Conservation (phyloP, 2,329 filamentous ascomycete genomes). For the Aureobasidium sp. region DNA sequence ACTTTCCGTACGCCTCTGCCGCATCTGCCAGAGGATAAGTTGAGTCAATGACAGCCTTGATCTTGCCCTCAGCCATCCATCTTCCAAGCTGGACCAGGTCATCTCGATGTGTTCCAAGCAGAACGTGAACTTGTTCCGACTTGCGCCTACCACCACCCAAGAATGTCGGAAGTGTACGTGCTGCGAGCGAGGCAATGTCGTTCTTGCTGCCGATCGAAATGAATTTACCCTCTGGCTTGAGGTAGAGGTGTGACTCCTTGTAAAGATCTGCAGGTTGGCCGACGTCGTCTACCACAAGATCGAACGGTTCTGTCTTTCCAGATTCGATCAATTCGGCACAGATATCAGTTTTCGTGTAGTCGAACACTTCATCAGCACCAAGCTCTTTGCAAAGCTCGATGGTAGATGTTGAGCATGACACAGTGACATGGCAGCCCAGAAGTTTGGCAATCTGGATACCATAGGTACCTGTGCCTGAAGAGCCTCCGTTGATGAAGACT, state of each 20-base stretch:
- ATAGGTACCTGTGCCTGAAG: slow-evolving; percentile 54
- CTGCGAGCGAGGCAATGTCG: slow-evolving; percentile 26
- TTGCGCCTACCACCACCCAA: slow-evolving; percentile 46
- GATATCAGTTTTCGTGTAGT: slow-evolving; percentile 47
- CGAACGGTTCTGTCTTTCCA: slow-evolving; percentile 40
- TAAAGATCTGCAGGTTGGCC: slow-evolving; percentile 46
- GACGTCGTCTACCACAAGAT: slow-evolving; percentile 53
- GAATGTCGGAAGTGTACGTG: slow-evolving; percentile 35
- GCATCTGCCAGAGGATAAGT: slow-evolving; percentile 50
- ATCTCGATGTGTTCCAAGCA: slow-evolving; percentile 33
- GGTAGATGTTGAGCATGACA: slow-evolving; percentile 53
- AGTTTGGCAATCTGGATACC: slow-evolving; percentile 58
- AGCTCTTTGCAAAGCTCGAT: slow-evolving; percentile 49
- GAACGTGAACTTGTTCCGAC: slow-evolving; percentile 31
- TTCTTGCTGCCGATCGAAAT: slow-evolving; percentile 44
- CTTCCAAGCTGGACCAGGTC: slow-evolving; percentile 45
- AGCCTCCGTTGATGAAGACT: slow-evolving; percentile 59
- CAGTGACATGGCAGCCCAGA: slow-evolving; percentile 52
- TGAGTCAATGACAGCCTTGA: slow-evolving; percentile 51
- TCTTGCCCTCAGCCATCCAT: slow-evolving; percentile 53
- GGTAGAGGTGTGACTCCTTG: slow-evolving; percentile 44
- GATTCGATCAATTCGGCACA: slow-evolving; percentile 39
- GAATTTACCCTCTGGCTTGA: slow-evolving; percentile 44
- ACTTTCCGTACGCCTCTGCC: slow-evolving; percentile 50
- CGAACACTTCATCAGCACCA: slow-evolving; percentile 57